Evolutionary conservation across 2,329 filamentous ascomycete genomes (phyloP).

Genomic region (Hypoxylon sp.): DNA sequence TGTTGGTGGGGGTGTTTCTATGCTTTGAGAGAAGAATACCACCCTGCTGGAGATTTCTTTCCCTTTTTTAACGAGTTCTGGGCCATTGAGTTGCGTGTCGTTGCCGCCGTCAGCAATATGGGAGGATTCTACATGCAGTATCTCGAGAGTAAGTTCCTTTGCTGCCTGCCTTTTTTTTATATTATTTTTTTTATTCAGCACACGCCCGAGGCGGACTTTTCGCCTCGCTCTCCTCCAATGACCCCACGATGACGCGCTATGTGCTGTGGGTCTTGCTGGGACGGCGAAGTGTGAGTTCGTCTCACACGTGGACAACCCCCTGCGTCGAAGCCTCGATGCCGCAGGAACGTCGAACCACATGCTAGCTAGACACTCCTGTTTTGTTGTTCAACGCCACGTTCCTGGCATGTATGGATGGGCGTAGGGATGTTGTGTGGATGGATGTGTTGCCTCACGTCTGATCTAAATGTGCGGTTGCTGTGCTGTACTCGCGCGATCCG

Average conservation of each 20-base stretch:
- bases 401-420: conserved; percentile 36
- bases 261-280: conserved; percentile 46
- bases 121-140: conserved; percentile 79
- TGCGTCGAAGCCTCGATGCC: conserved; percentile 49
- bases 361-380: conserved; percentile 20
- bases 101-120: conserved; percentile 58
- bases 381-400: conserved; percentile 48
- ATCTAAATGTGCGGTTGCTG: conserved; percentile 22
- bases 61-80: conserved; percentile 41
- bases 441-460: conserved; percentile 36
- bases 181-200: conserved; percentile 10
- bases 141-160: conserved; percentile 76
- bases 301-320: conserved; percentile 54
- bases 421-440: conserved; percentile 12
- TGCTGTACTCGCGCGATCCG: conserved; percentile 42
- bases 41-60: conserved; percentile 41
- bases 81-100: conserved; percentile 35
- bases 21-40: conserved; percentile 43
- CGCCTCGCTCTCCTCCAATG: conserved; percentile 38
- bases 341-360: conserved; percentile 40
- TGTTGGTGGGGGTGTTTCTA: conserved; percentile 47
- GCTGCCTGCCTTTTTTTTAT: conserved; percentile 14
- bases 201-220: conserved; percentile 33
- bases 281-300: conserved; percentile 51
- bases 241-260: conserved; percentile 50